phyloP scores from a whole-genome alignment of 1,139 yeast genomes.

The Yamadazyma kanchanaburiensis region DNA sequence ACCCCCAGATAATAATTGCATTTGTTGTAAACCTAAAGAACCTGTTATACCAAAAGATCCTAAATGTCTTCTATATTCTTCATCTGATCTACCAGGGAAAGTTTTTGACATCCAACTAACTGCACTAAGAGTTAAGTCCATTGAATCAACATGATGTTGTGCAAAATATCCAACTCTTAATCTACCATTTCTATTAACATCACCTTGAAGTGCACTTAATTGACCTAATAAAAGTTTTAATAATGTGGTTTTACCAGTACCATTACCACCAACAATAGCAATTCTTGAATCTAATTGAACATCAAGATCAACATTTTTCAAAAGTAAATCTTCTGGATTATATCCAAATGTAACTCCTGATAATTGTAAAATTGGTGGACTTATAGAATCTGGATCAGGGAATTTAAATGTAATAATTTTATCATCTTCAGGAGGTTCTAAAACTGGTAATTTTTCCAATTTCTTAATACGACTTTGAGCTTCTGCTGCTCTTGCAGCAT shows the following conservation, averaged over 20 bases:
- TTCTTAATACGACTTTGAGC: conserved; percentile 98
- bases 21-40: conserved; percentile 85
- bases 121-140: conserved; percentile 86
- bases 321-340: conserved; percentile 53
- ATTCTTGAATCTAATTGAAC: conserved; percentile 93
- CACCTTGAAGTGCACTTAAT: conserved; percentile 69
- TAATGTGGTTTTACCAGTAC: conserved; percentile 97
- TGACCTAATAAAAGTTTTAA: conserved; percentile 81
- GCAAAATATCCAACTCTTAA: conserved; percentile 96
- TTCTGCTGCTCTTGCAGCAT: conserved; percentile 95
- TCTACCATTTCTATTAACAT: conserved; percentile 76
- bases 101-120: conserved; percentile 91
- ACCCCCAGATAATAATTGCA: conserved; percentile 92
- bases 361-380: conserved; percentile 92
- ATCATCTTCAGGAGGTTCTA: conserved; percentile 95
- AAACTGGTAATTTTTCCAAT: conserved; percentile 84
- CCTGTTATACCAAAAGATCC: conserved; percentile 98
- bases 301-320: conserved; percentile 80
- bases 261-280: conserved; percentile 97
- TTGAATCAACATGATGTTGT: conserved; percentile 98
- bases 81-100: conserved; percentile 92
- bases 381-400: conserved; percentile 90
- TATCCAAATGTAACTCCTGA: conserved; percentile 88
- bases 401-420: conserved; percentile 80
- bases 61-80: conserved; percentile 90